phyloP scores from a whole-genome alignment of 768 basidiomycete species.

The Pulveroboletus sp. region DNA sequence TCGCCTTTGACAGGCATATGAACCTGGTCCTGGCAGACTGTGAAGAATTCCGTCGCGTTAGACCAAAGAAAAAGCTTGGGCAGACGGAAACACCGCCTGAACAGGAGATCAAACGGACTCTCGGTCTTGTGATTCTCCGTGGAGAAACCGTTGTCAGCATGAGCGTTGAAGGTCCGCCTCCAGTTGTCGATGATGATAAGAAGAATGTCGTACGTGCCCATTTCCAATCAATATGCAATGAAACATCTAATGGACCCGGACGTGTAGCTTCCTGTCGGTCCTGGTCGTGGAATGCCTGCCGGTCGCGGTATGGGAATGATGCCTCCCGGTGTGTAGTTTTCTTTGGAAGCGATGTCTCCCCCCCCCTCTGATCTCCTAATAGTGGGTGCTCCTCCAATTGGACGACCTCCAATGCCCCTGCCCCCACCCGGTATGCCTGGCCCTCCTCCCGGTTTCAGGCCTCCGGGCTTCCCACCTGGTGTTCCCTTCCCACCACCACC shows the following conservation, averaged over 20 bases:
- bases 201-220: slow-evolving; percentile 61
- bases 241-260: slow-evolving; percentile 17
- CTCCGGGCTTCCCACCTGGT: slow-evolving; percentile 78
- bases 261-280: slow-evolving; percentile 73
- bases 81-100: slow-evolving; percentile 65
- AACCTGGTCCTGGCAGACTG: slow-evolving; percentile 97
- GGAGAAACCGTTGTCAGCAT: slow-evolving; percentile 96
- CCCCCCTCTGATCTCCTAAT: slow-evolving; percentile 8
- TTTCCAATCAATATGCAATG: slow-evolving; percentile 4
- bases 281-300: slow-evolving; percentile 93
- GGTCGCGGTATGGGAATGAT: slow-evolving; percentile 97
- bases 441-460: slow-evolving; percentile 80
- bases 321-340: slow-evolving; percentile 62
- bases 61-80: slow-evolving; percentile 87
- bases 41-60: slow-evolving; percentile 92
- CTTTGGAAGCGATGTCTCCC: slow-evolving; percentile 14
- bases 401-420: slow-evolving; percentile 63
- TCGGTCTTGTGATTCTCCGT: slow-evolving; percentile 94
- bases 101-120: slow-evolving; percentile 93
- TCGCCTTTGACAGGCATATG: slow-evolving; percentile 99
- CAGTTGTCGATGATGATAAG: slow-evolving; percentile 85
- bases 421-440: slow-evolving; percentile 77
- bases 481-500: slow-evolving; percentile 79
- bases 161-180: slow-evolving; percentile 93
- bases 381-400: slow-evolving; percentile 61